Base-by-base conservation (phyloP, 495 filamentous ascomycete species). In the Geoglossum glabrum region DNA sequence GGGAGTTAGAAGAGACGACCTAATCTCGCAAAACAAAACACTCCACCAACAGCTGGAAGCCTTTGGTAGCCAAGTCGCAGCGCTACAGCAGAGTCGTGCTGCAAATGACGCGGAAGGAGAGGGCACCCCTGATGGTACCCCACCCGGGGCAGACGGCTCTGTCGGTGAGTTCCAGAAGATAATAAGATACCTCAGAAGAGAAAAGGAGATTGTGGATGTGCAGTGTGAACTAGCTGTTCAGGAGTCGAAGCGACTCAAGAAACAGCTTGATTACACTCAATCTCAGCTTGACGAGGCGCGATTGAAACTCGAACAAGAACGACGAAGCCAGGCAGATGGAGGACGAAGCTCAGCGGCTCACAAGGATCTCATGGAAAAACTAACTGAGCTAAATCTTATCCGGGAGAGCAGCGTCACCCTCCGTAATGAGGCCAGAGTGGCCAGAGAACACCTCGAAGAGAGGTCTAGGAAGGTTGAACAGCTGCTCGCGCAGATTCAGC, bases 171-270 rank as follows among this genome's bases (percentile, higher is more conserved):
- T 95, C 27, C 83, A 90, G 57, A 88, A 95, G 64, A 76, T 97
- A 40, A 89, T 93, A 69, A 82, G 79, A 54, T 97, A 87, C 69
- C 72, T 97, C 56, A 82, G 93, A n/a, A 81, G 86, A 47, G 93
- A 97, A 71, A 97, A 96, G 71, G 90, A 97, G 64, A 97, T 99
- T 62, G 81, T 96, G 3, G 90, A 97, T 59, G 87, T 95, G 7
- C 90, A 97, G 64, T 87, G 86, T 59, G 87, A 96, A 61, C 76
- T 95, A 33, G 86, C 87, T 51, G 72, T 82, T 0, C 85, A 95
- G 64, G 92, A 96, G 65, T 74, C 78, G 55, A 93, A 88, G 67
- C 79, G 93, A 28, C 70, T 95, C 4, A 84, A 89, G 60, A 88
- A 96, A 57, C 87, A 97, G 62, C 74, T 96, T 21, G 84, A 94